Evolutionary conservation across 805 yeast genomes (phyloP), one percentile per base, ranked within the genome.

Genomic region (Suhomyces emberorum): DNA sequence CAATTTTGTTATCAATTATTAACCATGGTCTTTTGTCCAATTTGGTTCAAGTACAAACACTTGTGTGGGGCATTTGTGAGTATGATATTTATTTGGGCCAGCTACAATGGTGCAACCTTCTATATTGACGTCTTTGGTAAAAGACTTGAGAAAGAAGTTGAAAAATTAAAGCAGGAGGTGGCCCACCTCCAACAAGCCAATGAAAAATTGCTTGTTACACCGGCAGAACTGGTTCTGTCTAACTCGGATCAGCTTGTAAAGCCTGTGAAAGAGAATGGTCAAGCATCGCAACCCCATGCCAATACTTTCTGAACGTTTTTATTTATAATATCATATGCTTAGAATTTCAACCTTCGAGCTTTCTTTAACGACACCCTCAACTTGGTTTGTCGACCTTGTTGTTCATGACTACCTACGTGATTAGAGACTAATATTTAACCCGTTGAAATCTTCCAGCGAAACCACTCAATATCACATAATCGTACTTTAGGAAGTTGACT

Each of bases 101-200:
- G 88, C 28, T 88, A 83, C 57, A 89, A 93, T 47, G 98, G 98
- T 19, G 98, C 98, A 2, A 87, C 95, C 0, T 91, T 87, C 56
- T 91, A 91, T 57, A 73, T 93, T 38, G 98, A 91, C 51, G 82
- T 83, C 34, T 93, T 88, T 61, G 98, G 98, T 15, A 83, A 81
- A 55, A 76, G 89, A 46, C 81, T 88, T 52, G 95, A 88, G 52
- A 86, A 83, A 51, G 96, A 93, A 57, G 88, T 91, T 16, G 61
- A 68, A 17, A 76, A 77, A 49, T 66, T 91, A 51, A 83, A 79
- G 57, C 57, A 59, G 11, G 96, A 89, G 53, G 74, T 91, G n/a
- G 71, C 73, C 15, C 76, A 73, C 21, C 64, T 85, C 49, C 87
- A 83, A 30, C 44, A 35, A 17, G 44, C 31, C 16, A 32, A 33